A percentile compares a stretch with the other conserved stretches of the same genome.
Evolutionary conservation across 345 rosid genomes (phyloP).

Genomic region (Ceriops tagal): DNA sequence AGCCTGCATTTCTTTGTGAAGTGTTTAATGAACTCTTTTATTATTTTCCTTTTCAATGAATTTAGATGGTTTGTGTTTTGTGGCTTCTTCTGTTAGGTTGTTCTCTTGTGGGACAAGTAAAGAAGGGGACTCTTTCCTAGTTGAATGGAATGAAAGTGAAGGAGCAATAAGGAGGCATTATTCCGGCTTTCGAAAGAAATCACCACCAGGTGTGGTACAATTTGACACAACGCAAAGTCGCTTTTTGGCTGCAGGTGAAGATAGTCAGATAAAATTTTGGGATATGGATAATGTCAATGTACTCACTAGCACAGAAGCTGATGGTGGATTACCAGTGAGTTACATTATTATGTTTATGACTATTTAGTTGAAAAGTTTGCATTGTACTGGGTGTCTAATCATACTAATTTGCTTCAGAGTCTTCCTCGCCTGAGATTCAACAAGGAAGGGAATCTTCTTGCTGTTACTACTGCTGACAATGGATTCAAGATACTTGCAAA

Average conservation of each 20-base stretch:
- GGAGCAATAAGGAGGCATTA: constrained; percentile 80
- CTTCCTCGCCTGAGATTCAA: constrained; percentile 77
- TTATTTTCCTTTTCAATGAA: neutral
- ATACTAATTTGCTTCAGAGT: constrained; percentile 40
- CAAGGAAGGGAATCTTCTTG: constrained; percentile 87
- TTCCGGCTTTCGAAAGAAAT: constrained; percentile 61
- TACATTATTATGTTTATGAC: constrained; percentile 6
- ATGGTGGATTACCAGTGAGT: constrained; percentile 87
- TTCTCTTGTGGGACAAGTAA: constrained; percentile 93
- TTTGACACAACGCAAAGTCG: constrained; percentile 85
- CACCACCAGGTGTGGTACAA: constrained; percentile 54
- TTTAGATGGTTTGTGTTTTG: neutral
- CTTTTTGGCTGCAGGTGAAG: constrained; percentile 90
- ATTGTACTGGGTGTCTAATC: constrained; percentile 4
- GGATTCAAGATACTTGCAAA: constrained; percentile 92
- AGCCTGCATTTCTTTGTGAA: neutral
- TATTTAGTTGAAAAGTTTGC: neutral
- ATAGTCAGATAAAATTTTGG: constrained; percentile 85
- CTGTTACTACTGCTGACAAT: constrained; percentile 76
- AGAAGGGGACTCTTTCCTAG: constrained; percentile 77
- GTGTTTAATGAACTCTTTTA: neutral
- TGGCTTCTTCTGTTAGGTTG: constrained; percentile 43
- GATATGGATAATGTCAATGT: constrained; percentile 68
- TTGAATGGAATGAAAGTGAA: constrained; percentile 96
- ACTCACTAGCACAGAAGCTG: constrained; percentile 64